These are phyloP conservation scores for Cicer bijugum DNA, from an alignment of 306 rosid genomes.

Conservation along the genomic window DNA sequence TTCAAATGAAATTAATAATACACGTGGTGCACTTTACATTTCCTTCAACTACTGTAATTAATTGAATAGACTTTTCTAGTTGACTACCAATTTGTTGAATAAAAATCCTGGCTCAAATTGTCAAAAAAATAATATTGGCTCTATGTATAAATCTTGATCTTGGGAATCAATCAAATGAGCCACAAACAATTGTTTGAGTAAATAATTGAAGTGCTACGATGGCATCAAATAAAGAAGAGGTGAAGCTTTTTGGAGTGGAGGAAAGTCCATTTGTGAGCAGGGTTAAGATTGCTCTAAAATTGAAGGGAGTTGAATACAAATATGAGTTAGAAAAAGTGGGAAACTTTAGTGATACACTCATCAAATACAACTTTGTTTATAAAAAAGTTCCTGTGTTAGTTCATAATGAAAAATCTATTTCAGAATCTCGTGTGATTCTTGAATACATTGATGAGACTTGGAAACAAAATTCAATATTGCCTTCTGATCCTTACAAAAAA, in stretches of 20 bases:
- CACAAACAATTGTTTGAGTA: background rate
- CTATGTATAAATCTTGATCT: background rate
- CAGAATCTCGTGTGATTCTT: conserved; percentile 61
- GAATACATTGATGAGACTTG: conserved; percentile 64
- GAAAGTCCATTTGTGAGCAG: background rate
- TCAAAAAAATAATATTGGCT: background rate
- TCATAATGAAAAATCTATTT: conserved; percentile 58
- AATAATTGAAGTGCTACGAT: background rate
- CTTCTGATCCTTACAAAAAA: conserved; percentile 49
- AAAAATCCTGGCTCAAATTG: background rate
- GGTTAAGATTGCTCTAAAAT: background rate
- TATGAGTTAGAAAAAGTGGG: background rate
- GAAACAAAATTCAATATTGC: conserved; percentile 52
- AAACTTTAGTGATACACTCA: background rate
- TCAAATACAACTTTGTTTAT: conserved; percentile 58
- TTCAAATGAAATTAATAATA: background rate
- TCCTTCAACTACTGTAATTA: background rate
- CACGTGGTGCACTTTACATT: too few relatives aligned
- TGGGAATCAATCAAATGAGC: background rate
- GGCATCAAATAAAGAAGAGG: background rate
- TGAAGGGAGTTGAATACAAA: conserved; percentile 17
- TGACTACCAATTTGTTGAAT: background rate
- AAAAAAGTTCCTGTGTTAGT: conserved; percentile 57
- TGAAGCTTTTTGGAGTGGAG: background rate
- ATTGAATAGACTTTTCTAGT: background rate